These are phyloP conservation scores for Zarea fungicola DNA, from an alignment of 2,329 filamentous ascomycete species.

Conservation along the genomic window DNA sequence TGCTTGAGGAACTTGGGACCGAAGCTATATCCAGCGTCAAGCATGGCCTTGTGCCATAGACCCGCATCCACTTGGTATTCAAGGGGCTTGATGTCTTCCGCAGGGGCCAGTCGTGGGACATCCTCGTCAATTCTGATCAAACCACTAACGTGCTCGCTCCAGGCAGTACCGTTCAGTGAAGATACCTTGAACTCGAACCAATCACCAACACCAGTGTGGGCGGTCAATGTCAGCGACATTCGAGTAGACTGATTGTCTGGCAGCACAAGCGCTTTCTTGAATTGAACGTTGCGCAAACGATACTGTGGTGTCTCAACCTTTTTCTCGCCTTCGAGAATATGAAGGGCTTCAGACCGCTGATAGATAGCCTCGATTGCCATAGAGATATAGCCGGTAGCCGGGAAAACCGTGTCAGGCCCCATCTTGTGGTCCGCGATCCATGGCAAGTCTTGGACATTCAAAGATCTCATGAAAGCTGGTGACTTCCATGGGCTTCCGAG, in stretches of 20 bases:
- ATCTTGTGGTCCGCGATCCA: conserved; percentile 43
- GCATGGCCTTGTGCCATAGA: conserved; percentile 7
- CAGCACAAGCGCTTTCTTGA: conserved; percentile 4
- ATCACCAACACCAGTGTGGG: background rate
- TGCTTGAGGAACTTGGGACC: conserved; percentile 6
- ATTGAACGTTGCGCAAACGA: conserved; percentile 8
- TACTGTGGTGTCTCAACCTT: background rate
- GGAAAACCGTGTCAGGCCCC: conserved; percentile 34
- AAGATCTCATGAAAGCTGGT: conserved; percentile 35
- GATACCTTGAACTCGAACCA: conserved; percentile 6
- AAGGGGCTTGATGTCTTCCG: background rate
- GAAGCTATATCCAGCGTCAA: conserved; percentile 2
- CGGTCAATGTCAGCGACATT: background rate
- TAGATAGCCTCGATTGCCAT: conserved; percentile 38
- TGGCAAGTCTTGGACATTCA: conserved; percentile 31
- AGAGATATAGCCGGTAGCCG: conserved; percentile 36
- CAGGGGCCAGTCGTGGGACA: background rate
- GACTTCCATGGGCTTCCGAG: conserved; percentile 26
- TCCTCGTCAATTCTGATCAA: conserved; percentile 1
- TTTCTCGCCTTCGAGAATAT: conserved; percentile 10
- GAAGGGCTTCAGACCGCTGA: too few relatives aligned
- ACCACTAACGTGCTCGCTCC: background rate
- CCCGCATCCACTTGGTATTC: background rate
- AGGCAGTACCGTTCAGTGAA: background rate
- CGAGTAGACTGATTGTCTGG: background rate